Percentiles rank a stretch among this genome's conserved stretches.
These are phyloP conservation scores for Ganoderma leucocontextum DNA, from an alignment of 1,284 basidiomycete genomes.

Conservation along the genomic window DNA sequence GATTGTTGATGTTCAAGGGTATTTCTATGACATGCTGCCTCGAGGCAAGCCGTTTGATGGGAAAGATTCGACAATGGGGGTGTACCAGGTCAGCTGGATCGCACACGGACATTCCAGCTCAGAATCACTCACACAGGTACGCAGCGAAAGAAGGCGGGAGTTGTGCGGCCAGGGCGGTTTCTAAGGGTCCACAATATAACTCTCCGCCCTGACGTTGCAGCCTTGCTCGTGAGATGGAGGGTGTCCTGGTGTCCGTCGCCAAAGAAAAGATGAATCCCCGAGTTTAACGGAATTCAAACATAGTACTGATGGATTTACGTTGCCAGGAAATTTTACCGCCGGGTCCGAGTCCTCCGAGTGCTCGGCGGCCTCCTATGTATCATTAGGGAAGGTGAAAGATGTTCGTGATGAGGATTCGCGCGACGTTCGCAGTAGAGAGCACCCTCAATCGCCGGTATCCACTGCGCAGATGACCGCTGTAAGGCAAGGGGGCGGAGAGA, in stretches of 20 bases:
- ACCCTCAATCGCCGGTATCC: not conserved
- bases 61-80: not conserved
- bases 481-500: not conserved
- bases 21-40: not conserved
- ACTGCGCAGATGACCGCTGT: not conserved
- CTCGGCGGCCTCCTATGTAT: not conserved
- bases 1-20: not conserved
- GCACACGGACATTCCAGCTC: not conserved
- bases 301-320: not conserved
- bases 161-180: slow-evolving; percentile 1
- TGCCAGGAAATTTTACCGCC: not conserved
- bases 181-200: slow-evolving; percentile 1
- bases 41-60: not conserved
- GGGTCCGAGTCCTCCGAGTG: not conserved
- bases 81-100: not conserved
- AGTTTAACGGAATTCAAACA: not conserved
- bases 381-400: not conserved
- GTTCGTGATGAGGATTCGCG: not conserved
- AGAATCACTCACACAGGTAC: not conserved
- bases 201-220: not conserved
- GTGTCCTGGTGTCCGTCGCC: not conserved
- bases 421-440: not conserved
- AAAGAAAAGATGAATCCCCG: not conserved
- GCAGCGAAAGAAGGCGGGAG: not conserved
- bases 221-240: not conserved